Conservation (phyloP, 345 rosid genomes). For the Punica granatum region DNA sequence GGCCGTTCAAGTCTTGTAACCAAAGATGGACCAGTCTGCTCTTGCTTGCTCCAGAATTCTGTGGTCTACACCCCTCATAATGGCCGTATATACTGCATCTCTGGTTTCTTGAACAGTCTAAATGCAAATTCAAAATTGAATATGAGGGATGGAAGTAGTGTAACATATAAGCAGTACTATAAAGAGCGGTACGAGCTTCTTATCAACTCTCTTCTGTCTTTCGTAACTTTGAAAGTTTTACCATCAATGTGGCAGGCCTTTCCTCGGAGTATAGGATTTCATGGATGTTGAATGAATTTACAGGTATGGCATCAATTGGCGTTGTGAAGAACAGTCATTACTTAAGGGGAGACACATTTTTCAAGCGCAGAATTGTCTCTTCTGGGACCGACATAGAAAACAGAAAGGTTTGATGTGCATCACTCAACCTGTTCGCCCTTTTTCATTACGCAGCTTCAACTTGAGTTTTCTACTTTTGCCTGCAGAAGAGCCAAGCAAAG, state of each 20-base stretch:
- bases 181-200: slow-evolving; percentile 29
- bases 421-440: background rate
- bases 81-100: slow-evolving; percentile 46
- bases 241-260: background rate
- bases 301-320: slow-evolving; percentile 51
- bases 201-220: no score
- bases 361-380: slow-evolving; percentile 44
- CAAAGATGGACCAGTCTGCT: slow-evolving; percentile 39
- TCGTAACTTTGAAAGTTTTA: background rate
- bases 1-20: slow-evolving; percentile 26
- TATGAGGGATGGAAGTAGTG: slow-evolving; percentile 28
- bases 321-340: slow-evolving; percentile 27
- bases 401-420: slow-evolving; percentile 41
- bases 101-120: slow-evolving; percentile 34
- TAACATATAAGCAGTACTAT: slow-evolving; percentile 51
- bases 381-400: slow-evolving; percentile 31
- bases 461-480: background rate
- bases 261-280: background rate
- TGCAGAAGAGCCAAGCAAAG: slow-evolving; percentile 39
- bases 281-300: slow-evolving; percentile 4
- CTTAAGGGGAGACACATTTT: slow-evolving; percentile 54
- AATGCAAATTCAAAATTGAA: slow-evolving; percentile 43
- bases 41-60: slow-evolving; percentile 46
- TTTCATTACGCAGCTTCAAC: background rate
- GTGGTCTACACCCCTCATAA: slow-evolving; percentile 77